Evolutionary conservation across 2,329 filamentous ascomycete species (phyloP), one percentile per base, ranked within the genome.

Genomic region (Daldinia sp.): DNA sequence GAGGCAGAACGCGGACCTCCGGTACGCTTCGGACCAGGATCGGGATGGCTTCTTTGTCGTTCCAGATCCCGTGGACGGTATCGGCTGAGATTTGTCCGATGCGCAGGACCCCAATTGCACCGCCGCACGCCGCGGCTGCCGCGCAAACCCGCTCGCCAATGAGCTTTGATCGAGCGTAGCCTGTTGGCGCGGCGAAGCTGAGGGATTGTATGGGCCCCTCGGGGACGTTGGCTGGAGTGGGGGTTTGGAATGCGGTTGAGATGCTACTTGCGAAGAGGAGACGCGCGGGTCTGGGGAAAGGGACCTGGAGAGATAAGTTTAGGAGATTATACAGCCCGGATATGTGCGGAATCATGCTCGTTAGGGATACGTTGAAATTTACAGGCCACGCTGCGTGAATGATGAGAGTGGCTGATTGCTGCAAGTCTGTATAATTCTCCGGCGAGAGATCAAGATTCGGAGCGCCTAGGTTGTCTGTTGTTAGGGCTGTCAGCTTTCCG

Each of bases 351-450:
- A 79, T 77, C 68, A 84, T 82, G 61, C 77, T 80, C n/a, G 74
- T 68, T 0, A 82, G 75, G 0, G 77, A 75, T 56, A 83, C 75
- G 65, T 81, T 81, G 76, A 84, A 84, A 68, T 84, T 83, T 9
- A 84, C 82, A 1, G 80, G 77, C 81, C 82, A 83, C 1, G 82
- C 80, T 32, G 76, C 74, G 72, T 84, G 81, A 53, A 83, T 77
- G 50, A 82, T 74, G 19, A 74, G 67, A 0, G 80, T 82, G 6
- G 80, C 68, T 3, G 75, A 62, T 32, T 58, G 43, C 2, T 62
- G 58, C 3, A 80, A 66, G 8, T 67, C 53, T n/a, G 62, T 51
- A 55, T 75, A 76, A 34, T 68, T 68, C 1, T 72, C 67, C 3
- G 59, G 45, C 3, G 68, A 54, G 8, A 83, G 74, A 27, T 80